A percentile compares a stretch with the other conserved stretches of the same genome.
phyloP scores from a whole-genome alignment of 1,284 basidiomycete genomes.

The Anthracocystis setariae region DNA sequence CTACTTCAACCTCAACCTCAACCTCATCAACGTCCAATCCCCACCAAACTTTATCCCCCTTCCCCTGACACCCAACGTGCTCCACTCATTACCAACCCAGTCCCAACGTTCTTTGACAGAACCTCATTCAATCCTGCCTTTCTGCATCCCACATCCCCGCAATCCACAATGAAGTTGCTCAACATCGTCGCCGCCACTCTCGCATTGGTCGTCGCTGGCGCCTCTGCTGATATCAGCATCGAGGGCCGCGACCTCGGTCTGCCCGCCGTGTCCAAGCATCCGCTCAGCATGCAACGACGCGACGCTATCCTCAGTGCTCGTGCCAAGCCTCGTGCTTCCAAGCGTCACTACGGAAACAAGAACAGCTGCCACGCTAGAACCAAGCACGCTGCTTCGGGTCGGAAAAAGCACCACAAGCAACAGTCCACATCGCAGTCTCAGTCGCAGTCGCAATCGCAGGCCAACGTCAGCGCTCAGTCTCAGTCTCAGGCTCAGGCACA shows the following conservation, averaged over 20 bases:
- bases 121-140: too few relatives aligned
- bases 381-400: constrained; percentile 20
- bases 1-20: constrained; percentile 5
- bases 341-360: constrained; percentile 37
- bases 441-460: too few relatives aligned
- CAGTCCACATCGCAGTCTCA: constrained; percentile 19
- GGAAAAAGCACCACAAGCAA: constrained; percentile 15
- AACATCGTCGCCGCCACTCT: constrained; percentile 36
- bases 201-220: constrained; percentile 30
- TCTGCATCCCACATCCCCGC: background rate
- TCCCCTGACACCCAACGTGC: background rate
- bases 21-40: background rate
- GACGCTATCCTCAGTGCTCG: constrained; percentile 30
- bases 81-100: background rate
- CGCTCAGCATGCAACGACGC: constrained; percentile 47
- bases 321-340: constrained; percentile 12
- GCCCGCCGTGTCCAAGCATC: constrained; percentile 40
- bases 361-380: constrained; percentile 38
- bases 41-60: background rate
- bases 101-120: constrained; percentile 26
- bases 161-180: constrained; percentile 49
- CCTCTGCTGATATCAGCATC: constrained; percentile 30
- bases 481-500: too few relatives aligned
- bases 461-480: too few relatives aligned
- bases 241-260: constrained; percentile 24